Evolutionary conservation across 768 basidiomycete species (phyloP), one percentile per base, ranked within the genome.

Genomic region (Plicaturopsis crispa): DNA sequence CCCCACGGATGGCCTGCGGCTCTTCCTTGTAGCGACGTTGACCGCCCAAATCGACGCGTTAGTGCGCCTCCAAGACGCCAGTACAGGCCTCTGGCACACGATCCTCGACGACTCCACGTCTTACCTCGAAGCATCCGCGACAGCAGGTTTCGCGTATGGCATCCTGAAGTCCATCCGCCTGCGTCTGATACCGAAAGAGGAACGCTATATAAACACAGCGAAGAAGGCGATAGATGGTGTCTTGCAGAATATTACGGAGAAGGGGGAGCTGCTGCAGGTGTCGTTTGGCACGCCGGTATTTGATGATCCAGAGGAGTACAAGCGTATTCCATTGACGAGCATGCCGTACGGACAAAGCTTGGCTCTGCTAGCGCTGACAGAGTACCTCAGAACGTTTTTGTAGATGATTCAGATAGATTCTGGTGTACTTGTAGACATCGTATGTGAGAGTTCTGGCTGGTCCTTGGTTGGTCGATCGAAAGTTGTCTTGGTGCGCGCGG

Each of bases 331-430:
- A n/a, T 56, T 73, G 48, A 77, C 73, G 17, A 66, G 68, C 36
- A 75, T 75, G 73, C 73, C 73, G 10, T 75, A 75, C 46, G 73
- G 75, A 11, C 72, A 74, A 48, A 70, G 69, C 41, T 53, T 75
- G 42, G 72, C 70, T 14, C 54, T 72, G 41, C 50, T 70, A 23
- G 71, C 71, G 12, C 52, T 73, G 44, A 70, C 70, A 12, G 72
- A 73, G 47, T 66, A 66, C 38, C 51, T 66, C 20, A 65, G 64
- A 52, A 65, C 59, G 17, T 59, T 64, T 42, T 38, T 67, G 38
- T 67, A 59, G 45, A 39, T 32, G 40, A 10, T n/a, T n/a, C n/a
- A n/a, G n/a, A n/a, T n/a, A n/a, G n/a, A n/a, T n/a, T n/a, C n/a
- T n/a, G n/a, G n/a, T n/a, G n/a, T n/a, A n/a, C n/a, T n/a, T n/a